phyloP scores from a whole-genome alignment of 176 grass and related monocot genomes.

The Bothriochloa decipiens region DNA sequence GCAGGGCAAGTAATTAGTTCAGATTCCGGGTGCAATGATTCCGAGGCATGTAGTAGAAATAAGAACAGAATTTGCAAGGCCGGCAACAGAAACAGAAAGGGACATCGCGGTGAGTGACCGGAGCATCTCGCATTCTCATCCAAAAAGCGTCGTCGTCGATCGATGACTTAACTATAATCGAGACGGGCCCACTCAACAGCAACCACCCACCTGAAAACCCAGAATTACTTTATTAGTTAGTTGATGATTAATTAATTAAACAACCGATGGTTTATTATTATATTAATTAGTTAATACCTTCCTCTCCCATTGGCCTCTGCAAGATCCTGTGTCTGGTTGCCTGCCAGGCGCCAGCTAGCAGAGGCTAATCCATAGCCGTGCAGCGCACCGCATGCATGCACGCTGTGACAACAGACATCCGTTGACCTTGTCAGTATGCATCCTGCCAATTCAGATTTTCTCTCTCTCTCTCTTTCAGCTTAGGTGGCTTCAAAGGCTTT shows the following conservation, averaged over 20 bases:
- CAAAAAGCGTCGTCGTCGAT: not conserved
- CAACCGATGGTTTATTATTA: not conserved
- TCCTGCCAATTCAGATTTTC: not conserved
- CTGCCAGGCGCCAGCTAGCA: slow-evolving; percentile 32
- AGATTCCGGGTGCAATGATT: not conserved
- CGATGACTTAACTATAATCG: not conserved
- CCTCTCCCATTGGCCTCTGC: slow-evolving; percentile 34
- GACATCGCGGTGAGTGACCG: not conserved
- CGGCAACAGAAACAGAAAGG: not conserved
- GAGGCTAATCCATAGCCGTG: not conserved
- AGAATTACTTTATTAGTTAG: not conserved
- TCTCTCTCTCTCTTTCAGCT: too few species aligned
- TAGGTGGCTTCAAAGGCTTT: too few species aligned
- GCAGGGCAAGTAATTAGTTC: slow-evolving; percentile 9
- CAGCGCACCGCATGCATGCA: not conserved
- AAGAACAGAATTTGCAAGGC: not conserved
- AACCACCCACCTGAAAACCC: slow-evolving; percentile 38
- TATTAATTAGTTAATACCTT: not conserved
- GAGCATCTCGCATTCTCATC: not conserved
- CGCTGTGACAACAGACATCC: slow-evolving; percentile 7
- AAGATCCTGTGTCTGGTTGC: slow-evolving; percentile 5
- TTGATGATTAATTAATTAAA: not conserved
- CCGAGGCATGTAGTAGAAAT: not conserved
- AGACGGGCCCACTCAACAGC: slow-evolving; percentile 39
- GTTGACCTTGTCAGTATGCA: slow-evolving; percentile 7